Base-by-base conservation (phyloP, 768 basidiomycete genomes). In the Auricularia heimuer region DNA sequence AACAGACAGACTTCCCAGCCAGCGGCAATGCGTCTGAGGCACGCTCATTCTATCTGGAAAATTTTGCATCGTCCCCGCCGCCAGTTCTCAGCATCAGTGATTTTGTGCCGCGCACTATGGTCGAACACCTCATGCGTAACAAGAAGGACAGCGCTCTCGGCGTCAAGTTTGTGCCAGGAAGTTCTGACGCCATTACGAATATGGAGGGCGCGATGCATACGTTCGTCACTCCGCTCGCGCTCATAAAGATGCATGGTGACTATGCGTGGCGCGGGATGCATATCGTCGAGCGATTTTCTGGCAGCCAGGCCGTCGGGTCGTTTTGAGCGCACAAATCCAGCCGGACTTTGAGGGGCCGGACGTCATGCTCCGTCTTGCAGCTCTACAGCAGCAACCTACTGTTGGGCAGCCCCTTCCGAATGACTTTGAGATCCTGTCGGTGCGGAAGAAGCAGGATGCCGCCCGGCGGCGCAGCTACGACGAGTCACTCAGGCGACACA, bases 71-170 rank as follows among this genome's bases (percentile, higher is more conserved):
- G 0, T 24, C 54, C 8, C 54, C 66, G 33, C 21, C 44, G 34
- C 69, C 68, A 11, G 47, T 70, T 56, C 29, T 70, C 64, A 47
- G 54, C 54, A n/a, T 11, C 36, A 64, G 47, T 34, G 16, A 56
- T 8, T 69, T 66, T 63, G 24, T 70, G 24, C 68, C 68, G 11
- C 12, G 11, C 12, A 0, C 16, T 0, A 37, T 70, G 14, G 63
- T 65, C 64, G 42, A 42, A n/a, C 68, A 70, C 34, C 64, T 70
- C 1, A 65, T 70, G 64, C 62, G 64, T 18, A 62, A 67, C 62
- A 70, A 70, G 67, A 64, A 67, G 24, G 54, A 67, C 63, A 35
- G 61, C 16, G 69, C 69, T 3, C 58, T 70, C 36, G 61, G 61
- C 18, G 62, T 63, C 61, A 70, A 70, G 65, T 70, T 66, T 47